These are phyloP conservation scores for Colletotrichum trifolii DNA, from an alignment of 2,329 filamentous ascomycete genomes.

Conservation along the genomic window DNA sequence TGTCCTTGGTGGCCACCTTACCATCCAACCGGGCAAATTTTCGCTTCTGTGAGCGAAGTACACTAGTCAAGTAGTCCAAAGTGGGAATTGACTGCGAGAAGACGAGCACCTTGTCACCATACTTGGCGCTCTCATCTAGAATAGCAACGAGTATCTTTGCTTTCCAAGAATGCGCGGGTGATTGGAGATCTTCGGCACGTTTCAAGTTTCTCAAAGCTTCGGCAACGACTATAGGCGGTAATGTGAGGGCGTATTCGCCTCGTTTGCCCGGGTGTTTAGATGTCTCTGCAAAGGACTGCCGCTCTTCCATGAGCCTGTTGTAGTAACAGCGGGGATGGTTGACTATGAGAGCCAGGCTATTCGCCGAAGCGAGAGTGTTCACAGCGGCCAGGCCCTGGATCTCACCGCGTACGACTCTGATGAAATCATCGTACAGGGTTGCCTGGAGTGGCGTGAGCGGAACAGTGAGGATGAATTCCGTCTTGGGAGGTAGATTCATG, in stretches of 20 bases:
- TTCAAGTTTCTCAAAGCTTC: conserved; percentile 50
- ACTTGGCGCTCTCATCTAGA: conserved; percentile 69
- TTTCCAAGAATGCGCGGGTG: conserved; percentile 73
- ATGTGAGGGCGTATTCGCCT: not conserved
- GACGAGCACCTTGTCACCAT: conserved; percentile 80
- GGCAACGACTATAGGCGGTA: conserved; percentile 16
- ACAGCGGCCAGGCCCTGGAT: conserved; percentile 7
- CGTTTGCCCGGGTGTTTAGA: conserved; percentile 1
- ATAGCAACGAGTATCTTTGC: conserved; percentile 75
- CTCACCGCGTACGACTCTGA: conserved; percentile 40
- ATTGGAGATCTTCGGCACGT: conserved; percentile 51
- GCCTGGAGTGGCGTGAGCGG: conserved; percentile 75
- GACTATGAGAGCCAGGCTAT: conserved; percentile 59
- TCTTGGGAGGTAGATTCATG: conserved; percentile 76
- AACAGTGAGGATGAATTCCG: conserved; percentile 83
- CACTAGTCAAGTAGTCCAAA: conserved; percentile 73
- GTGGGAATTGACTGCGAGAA: conserved; percentile 81
- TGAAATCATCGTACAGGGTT: conserved; percentile 66
- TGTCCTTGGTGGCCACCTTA: conserved; percentile 60
- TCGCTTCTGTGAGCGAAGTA: conserved; percentile 62
- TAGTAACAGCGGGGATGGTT: conserved; percentile 64
- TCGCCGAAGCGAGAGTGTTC: conserved; percentile 49
- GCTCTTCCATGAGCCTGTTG: conserved; percentile 45
- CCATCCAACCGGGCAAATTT: conserved; percentile 76
- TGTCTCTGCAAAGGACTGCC: conserved; percentile 12